phyloP scores from a whole-genome alignment of 352 stramenopile species.

The Globisporangium emineosum region DNA sequence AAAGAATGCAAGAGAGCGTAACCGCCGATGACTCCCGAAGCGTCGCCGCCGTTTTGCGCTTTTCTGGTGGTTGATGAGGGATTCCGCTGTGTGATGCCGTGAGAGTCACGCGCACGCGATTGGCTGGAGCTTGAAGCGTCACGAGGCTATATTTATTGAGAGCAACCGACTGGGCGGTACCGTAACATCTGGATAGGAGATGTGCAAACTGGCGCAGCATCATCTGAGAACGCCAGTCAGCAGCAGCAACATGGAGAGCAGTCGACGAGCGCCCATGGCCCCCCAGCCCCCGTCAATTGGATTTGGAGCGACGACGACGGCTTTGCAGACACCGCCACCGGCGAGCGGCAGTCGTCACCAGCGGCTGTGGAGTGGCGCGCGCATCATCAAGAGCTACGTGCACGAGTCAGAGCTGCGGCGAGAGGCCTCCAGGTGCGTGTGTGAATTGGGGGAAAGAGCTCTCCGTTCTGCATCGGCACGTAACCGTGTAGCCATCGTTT shows the following conservation, averaged over 20 bases:
- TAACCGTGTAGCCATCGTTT: not conserved
- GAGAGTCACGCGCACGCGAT: slow-evolving; percentile 12
- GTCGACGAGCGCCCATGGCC: not conserved
- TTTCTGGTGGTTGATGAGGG: not conserved
- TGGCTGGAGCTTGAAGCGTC: slow-evolving; percentile 7
- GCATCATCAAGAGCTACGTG: slow-evolving; percentile 50
- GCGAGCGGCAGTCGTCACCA: slow-evolving; percentile 11
- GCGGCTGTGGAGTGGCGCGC: slow-evolving; percentile 22
- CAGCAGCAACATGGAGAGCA: not conserved
- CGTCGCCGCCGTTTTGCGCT: not conserved
- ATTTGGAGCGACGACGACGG: not conserved
- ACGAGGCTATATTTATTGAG: slow-evolving; percentile 3
- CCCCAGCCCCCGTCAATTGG: not conserved
- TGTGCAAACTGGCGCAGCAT: too few species aligned
- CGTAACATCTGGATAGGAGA: too few species aligned
- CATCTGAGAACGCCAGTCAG: not conserved
- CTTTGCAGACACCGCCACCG: too few species aligned
- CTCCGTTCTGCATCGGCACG: not conserved
- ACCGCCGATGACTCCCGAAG: not conserved
- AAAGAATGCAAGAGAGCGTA: not conserved
- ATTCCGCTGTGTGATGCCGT: not conserved
- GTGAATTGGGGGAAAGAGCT: too few species aligned
- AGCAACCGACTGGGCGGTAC: too few species aligned
- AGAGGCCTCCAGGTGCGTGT: slow-evolving; percentile 29
- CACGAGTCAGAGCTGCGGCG: slow-evolving; percentile 40